phyloP scores from a whole-genome alignment of 2,329 filamentous ascomycete genomes.

The Parafenestella ontariensis region DNA sequence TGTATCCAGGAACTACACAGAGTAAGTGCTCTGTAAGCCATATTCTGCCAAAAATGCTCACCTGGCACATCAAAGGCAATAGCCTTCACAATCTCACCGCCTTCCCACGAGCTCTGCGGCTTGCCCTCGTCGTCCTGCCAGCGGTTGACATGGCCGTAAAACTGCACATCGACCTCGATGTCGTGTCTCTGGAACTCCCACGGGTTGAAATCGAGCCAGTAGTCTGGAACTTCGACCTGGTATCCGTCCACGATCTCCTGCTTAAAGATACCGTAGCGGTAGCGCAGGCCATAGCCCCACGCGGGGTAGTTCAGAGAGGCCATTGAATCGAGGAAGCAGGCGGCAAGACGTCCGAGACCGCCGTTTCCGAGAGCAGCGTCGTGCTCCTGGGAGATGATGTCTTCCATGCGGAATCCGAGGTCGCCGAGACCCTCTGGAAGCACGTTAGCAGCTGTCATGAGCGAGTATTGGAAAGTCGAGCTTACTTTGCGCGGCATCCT shows the following conservation, averaged over 20 bases:
- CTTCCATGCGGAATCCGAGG: slow-evolving; percentile 95
- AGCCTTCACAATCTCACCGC: slow-evolving; percentile 89
- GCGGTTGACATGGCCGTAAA: slow-evolving; percentile 86
- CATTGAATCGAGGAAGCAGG: slow-evolving; percentile 95
- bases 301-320: slow-evolving; percentile 94
- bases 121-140: slow-evolving; percentile 76
- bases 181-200: slow-evolving; percentile 98
- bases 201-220: slow-evolving; percentile 99
- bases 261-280: slow-evolving; percentile 96
- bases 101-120: slow-evolving; percentile 79
- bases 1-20: slow-evolving; percentile 82
- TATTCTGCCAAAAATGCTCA: slow-evolving; percentile 17
- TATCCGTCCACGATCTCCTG: slow-evolving; percentile 98
- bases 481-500: slow-evolving; percentile 80
- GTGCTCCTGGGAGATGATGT: slow-evolving; percentile 92
- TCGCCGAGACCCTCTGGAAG: slow-evolving; percentile 78
- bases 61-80: slow-evolving; percentile 85
- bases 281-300: slow-evolving; percentile 96
- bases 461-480: background rate
- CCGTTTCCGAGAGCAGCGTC: slow-evolving; percentile 97
- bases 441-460: slow-evolving; percentile 18
- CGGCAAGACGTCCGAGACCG: slow-evolving; percentile 90
- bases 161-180: slow-evolving; percentile 95
- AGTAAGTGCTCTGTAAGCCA: slow-evolving; percentile 14
- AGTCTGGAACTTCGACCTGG: slow-evolving; percentile 97